A percentile compares a stretch with the other conserved stretches of the same genome.
phyloP scores from a whole-genome alignment of 164 flowering plant genomes.

The Stephania cephalantha region DNA sequence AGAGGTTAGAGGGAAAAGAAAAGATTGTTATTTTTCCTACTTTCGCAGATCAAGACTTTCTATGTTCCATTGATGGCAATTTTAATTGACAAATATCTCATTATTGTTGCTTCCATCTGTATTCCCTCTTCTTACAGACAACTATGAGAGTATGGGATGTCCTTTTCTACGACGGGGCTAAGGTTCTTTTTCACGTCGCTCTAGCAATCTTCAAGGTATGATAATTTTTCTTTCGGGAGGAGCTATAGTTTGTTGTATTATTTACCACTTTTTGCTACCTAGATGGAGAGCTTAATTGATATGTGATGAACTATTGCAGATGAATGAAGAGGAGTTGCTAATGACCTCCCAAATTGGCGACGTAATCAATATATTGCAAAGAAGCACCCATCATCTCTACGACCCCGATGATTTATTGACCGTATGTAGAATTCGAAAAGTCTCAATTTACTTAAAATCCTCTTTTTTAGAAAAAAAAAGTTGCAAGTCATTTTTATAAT shows the following conservation, averaged over 20 bases:
- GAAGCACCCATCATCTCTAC: slow-evolving; percentile 79
- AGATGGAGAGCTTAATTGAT: slow-evolving; percentile 1
- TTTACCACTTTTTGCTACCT: neutral
- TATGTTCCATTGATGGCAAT: neutral
- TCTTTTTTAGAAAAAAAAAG: neutral
- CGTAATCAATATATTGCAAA: slow-evolving; percentile 68
- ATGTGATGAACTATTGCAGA: slow-evolving; percentile 38
- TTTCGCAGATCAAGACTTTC: neutral
- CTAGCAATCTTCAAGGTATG: slow-evolving; percentile 84
- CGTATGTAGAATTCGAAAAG: slow-evolving; percentile 31
- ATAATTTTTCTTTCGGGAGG: neutral
- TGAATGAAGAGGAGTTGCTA: slow-evolving; percentile 87
- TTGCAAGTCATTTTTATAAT: neutral
- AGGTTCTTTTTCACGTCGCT: slow-evolving; percentile 82
- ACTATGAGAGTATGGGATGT: slow-evolving; percentile 96
- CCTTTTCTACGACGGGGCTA: slow-evolving; percentile 91
- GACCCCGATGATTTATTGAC: slow-evolving; percentile 92
- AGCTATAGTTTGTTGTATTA: neutral
- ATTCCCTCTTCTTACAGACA: slow-evolving; percentile 43
- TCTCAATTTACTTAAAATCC: neutral
- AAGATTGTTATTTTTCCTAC: neutral
- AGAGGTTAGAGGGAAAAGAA: slow-evolving; percentile 45
- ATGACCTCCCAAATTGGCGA: slow-evolving; percentile 74
- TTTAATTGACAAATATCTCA: neutral
- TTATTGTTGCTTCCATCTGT: neutral